Conservation (phyloP, 2,329 filamentous ascomycete genomes). For the Sclerotinia glacialis region DNA sequence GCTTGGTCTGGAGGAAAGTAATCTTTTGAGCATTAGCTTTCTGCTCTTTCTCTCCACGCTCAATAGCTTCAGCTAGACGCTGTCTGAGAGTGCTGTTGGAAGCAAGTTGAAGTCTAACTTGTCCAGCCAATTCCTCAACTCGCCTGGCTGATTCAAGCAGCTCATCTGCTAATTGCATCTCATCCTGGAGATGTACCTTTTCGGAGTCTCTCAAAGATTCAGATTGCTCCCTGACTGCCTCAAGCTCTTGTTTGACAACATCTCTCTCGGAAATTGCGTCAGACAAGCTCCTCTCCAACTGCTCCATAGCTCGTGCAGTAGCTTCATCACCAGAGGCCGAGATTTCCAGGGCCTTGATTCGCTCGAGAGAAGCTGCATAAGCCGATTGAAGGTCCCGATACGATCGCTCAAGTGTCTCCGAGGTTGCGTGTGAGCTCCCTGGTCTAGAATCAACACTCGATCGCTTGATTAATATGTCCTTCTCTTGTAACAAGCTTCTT, state of each 20-base stretch:
- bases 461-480: slow-evolving; percentile 70
- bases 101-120: slow-evolving; percentile 78
- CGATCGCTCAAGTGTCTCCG: slow-evolving; percentile 68
- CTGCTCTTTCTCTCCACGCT: slow-evolving; percentile 81
- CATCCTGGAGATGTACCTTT: slow-evolving; percentile 54
- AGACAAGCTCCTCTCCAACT: slow-evolving; percentile 66
- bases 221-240: slow-evolving; percentile 60
- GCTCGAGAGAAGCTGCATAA: slow-evolving; percentile 63
- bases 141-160: slow-evolving; percentile 70
- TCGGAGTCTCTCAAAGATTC: slow-evolving; percentile 56
- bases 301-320: slow-evolving; percentile 59
- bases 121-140: slow-evolving; percentile 73
- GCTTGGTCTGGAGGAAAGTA: slow-evolving; percentile 74
- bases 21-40: slow-evolving; percentile 77
- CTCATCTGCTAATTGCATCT: slow-evolving; percentile 65
- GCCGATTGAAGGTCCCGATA: slow-evolving; percentile 73
- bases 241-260: slow-evolving; percentile 63
- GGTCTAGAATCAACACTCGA: slow-evolving; percentile 43
- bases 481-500: slow-evolving; percentile 72
- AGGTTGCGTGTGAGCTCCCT: slow-evolving; percentile 55
- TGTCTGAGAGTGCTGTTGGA: slow-evolving; percentile 72
- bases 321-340: slow-evolving; percentile 53
- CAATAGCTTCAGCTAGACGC: slow-evolving; percentile 75
- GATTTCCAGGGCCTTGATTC: slow-evolving; percentile 62
- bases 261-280: slow-evolving; percentile 70